phyloP scores from a whole-genome alignment of 73 alveolate genomes.

The Paramecium octaurelia region DNA sequence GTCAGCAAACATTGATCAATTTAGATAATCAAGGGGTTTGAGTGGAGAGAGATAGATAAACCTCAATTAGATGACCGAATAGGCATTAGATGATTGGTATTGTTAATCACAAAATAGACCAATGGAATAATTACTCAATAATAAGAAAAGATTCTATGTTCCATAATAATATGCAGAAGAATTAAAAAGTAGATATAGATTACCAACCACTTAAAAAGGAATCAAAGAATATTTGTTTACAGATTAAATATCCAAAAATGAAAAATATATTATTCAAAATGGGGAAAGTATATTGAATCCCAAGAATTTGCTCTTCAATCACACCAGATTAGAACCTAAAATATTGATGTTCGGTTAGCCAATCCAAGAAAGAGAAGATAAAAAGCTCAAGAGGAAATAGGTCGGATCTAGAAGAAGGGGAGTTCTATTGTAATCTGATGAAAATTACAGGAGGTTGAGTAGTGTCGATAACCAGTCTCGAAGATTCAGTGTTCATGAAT shows the following conservation, averaged over 20 bases:
- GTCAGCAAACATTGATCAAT: not conserved
- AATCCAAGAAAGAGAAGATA: not conserved
- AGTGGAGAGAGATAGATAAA: not conserved
- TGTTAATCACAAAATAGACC: slow-evolving; percentile 23
- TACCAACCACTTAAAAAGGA: not conserved
- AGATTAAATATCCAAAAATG: not conserved
- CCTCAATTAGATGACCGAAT: not conserved
- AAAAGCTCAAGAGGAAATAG: not conserved
- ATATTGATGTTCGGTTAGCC: not conserved
- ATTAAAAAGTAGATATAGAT: not conserved
- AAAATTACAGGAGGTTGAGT: not conserved
- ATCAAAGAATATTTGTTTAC: not conserved
- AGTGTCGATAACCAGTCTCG: not conserved
- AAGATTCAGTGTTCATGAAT: not conserved
- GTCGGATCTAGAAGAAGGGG: not conserved
- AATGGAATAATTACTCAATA: not conserved
- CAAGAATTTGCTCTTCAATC: not conserved
- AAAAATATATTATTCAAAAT: slow-evolving; percentile 16
- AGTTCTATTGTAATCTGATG: not conserved
- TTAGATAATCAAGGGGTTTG: not conserved
- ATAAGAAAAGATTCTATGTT: not conserved
- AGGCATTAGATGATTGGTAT: slow-evolving; percentile 42
- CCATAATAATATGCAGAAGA: slow-evolving; percentile 17
- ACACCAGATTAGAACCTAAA: not conserved
- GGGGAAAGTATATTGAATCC: slow-evolving; percentile 17